These are phyloP conservation scores for Panus rudis DNA, from an alignment of 768 basidiomycete species.

Conservation along the genomic window DNA sequence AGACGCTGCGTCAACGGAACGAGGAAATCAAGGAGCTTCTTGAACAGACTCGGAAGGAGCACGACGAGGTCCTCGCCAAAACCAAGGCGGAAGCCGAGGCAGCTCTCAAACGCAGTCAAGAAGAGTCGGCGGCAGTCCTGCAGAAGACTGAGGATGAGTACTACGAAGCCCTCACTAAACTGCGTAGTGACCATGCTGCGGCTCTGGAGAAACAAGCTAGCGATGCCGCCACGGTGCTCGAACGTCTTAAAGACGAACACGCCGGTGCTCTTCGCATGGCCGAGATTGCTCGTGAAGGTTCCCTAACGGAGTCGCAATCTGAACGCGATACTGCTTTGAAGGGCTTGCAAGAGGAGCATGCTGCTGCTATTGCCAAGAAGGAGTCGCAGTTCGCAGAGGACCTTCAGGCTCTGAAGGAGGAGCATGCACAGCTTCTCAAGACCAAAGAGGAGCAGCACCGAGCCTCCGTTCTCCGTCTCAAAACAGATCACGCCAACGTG, in stretches of 20 bases:
- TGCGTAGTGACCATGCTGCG: constrained; percentile 66
- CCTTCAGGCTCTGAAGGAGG: constrained; percentile 55
- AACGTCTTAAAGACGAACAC: constrained; percentile 72
- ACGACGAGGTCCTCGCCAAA: constrained; percentile 44
- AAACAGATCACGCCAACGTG: constrained; percentile 49
- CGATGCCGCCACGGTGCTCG: constrained; percentile 56
- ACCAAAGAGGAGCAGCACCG: constrained; percentile 57
- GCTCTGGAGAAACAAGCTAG: constrained; percentile 53
- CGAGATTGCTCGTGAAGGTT: constrained; percentile 70
- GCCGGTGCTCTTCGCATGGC: constrained; percentile 62
- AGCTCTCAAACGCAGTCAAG: constrained; percentile 52
- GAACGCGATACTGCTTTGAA: constrained; percentile 54
- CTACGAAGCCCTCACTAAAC: constrained; percentile 71
- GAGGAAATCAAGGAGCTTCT: constrained; percentile 50
- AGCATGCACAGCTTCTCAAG: constrained; percentile 48
- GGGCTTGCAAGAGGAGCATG: constrained; percentile 67
- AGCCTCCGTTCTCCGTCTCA: constrained; percentile 49
- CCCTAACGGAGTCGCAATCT: constrained; percentile 67
- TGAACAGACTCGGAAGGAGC: constrained; percentile 43
- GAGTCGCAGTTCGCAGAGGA: constrained; percentile 61
- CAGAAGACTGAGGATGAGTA: constrained; percentile 75
- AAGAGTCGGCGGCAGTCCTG: constrained; percentile 46
- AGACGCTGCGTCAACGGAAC: constrained; percentile 40
- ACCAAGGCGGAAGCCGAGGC: constrained; percentile 47
- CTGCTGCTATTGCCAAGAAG: constrained; percentile 56